Base-by-base conservation (phyloP, 1,284 basidiomycete species). In the Marasmius tenuissimus region DNA sequence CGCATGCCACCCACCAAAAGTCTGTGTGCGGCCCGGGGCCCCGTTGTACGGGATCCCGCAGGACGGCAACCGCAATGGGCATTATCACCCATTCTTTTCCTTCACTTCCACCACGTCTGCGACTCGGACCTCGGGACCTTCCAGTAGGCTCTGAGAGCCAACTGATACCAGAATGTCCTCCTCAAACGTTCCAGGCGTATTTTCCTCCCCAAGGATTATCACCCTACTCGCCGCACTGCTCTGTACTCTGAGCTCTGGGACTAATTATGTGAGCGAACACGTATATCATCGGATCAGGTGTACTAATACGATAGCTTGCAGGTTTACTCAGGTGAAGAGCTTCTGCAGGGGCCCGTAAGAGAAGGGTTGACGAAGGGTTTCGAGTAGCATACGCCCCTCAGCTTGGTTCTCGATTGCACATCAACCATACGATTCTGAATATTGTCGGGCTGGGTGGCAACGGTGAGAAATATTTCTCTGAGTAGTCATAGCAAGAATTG, bases 391-490 rank as follows among this genome's bases (percentile, higher is more conserved):
- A 92, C 70, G 85, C 87, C 0, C 90, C 91, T 0, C 90, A 92
- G 70, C 79, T 92, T 1, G 86, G 85, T 0, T 73, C 82, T 18
- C 81, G 85, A 47, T 79, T 92, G 9, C 75, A 78, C 53, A 77
- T 91, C n/a, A 82, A 82, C 1, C 87, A 90, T 57, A 92, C 89
- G 0, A 82, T 88, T 62, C 76, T 89, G 42, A 92, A 92, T 67
- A 69, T 90, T 49, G 80, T 92, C 22, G 88, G 85, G 27, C 72
- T 87, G 6, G 83, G 82, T 4, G 86, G 85, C 33, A 88, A 87
- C 65, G 72, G 85, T 87, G 63, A 64, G 82, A 64, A 5, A 8
- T 18, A 69, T 59, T 7, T 16, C 12, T 22, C 22, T 70, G 60
- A 57, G 39, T 50, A 37, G 45, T 39, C 39, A 35, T 5, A 62